Evolutionary conservation across 2,329 filamentous ascomycete species (phyloP).

Genomic region (Talaromyces marneffei): DNA sequence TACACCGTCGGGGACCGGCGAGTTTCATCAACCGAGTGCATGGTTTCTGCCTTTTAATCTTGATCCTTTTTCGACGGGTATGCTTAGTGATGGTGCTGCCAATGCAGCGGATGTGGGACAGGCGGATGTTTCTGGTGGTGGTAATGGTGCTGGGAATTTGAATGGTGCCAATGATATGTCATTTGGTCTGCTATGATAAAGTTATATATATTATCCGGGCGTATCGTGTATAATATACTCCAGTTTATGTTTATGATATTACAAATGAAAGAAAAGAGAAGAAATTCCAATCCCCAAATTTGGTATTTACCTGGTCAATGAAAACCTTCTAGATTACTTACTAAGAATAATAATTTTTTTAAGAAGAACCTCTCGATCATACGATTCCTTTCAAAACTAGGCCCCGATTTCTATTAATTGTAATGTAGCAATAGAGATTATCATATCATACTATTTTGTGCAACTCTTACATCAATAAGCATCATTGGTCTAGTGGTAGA

Average conservation of each 20-base stretch:
- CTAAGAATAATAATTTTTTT: too few relatives aligned
- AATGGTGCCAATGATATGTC: neutral
- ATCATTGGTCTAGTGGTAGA: conserved; percentile 21
- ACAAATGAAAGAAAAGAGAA: neutral
- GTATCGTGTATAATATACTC: neutral
- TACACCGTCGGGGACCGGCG: conserved; percentile 31
- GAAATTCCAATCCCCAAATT: too few relatives aligned
- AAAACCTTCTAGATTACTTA: too few relatives aligned
- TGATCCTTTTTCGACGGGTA: conserved; percentile 49
- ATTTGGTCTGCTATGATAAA: neutral
- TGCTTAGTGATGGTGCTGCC: conserved; percentile 5
- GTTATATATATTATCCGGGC: neutral
- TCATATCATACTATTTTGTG: too few relatives aligned
- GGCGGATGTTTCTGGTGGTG: neutral
- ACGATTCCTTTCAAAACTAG: neutral
- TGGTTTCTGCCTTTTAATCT: conserved; percentile 96
- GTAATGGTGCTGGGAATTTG: neutral
- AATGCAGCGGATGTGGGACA: neutral
- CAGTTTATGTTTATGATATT: too few relatives aligned
- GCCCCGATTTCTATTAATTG: too few relatives aligned
- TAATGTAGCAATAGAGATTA: too few relatives aligned
- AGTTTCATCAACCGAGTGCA: conserved; percentile 51
- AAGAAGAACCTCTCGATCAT: too few relatives aligned
- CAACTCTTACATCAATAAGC: neutral
- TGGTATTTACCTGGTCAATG: too few relatives aligned